Evolutionary conservation across 768 basidiomycete species (phyloP), one percentile per base, ranked within the genome.

Genomic region (Leucogyrophana mollusca): DNA sequence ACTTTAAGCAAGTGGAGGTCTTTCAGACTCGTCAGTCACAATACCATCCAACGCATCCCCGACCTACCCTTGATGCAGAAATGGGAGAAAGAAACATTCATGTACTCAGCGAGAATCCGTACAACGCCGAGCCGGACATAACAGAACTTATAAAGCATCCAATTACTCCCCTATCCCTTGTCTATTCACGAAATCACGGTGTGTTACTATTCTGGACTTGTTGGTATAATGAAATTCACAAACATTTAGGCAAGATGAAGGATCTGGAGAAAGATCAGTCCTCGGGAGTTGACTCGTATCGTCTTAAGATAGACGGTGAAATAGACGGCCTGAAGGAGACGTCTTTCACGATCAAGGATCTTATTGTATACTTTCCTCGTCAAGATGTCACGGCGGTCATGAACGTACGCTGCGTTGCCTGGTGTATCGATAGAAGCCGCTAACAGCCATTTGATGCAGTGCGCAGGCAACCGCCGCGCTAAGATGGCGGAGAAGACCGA

Each of bases 151-250:
- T 52, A 23, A 56, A 46, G 39, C 48, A 64, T 20, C 59, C 73
- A 5, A 49, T 78, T 46, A 88, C 87, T 0, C 85, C 86, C 1
- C 74, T 78, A 43, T 74, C 76, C 35, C 69, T 83, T 16, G 70
- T 82, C 10, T 90, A 86, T 56, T 80, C 79, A 48, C 79, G 87
- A 27, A 89, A 89, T 55, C 87, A 89, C 55, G 79, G 85, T 35
- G 74, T 73, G 46, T 80, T 81, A 23, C 66, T 73, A 7, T 6
- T 7, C 27, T 7, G 27, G 6, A 30, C 27, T 30, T 6, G 13
- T 30, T n/a, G n/a, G 27, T 30, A 13, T 7, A 30, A 30, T 6
- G 27, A 7, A 30, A 13, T 13, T 30, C 13, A 30, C 27, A 6
- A 30, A 7, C 27, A 30, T 30, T 30, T 13, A 30, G 27, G 27